Percentiles rank a stretch among this genome's conserved stretches.
Conservation (phyloP, 1,284 basidiomycete genomes). For the Coniferiporia sulphurascens region DNA sequence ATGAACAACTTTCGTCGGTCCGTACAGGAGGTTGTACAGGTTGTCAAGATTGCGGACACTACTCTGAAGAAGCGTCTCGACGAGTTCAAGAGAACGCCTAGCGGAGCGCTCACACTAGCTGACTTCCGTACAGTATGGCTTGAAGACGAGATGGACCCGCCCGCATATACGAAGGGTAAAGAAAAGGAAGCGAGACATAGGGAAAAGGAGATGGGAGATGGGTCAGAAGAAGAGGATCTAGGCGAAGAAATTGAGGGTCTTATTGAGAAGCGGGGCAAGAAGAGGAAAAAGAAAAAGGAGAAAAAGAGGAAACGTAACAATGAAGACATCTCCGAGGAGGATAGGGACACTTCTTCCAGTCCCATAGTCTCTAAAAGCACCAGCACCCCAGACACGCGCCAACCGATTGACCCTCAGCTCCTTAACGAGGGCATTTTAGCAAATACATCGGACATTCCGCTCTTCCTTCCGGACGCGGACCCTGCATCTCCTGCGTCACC, state of each 20-base stretch:
- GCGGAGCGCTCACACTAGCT: conserved; percentile 80
- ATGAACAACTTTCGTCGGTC: conserved; percentile 98
- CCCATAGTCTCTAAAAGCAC: conserved; percentile 15
- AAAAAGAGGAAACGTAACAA: conserved; percentile 37
- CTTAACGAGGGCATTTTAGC: conserved; percentile 44
- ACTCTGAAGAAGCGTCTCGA: conserved; percentile 93
- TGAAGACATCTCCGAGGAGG: conserved; percentile 32
- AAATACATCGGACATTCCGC: conserved; percentile 22
- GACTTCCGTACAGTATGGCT: conserved; percentile 93
- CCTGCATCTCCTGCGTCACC: neutral
- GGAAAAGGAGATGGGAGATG: conserved; percentile 31
- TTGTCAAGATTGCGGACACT: conserved; percentile 96
- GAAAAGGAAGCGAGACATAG: conserved; percentile 63
- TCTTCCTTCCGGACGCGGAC: conserved; percentile 24
- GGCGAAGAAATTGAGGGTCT: conserved; percentile 24
- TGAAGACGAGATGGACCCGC: conserved; percentile 88
- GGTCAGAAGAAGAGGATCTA: conserved; percentile 23
- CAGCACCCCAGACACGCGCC: conserved; percentile 20
- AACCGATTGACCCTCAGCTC: conserved; percentile 39
- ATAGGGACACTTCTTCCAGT: conserved; percentile 24
- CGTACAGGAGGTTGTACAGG: conserved; percentile 94
- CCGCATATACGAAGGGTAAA: conserved; percentile 76
- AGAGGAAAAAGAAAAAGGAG: conserved; percentile 23
- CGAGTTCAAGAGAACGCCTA: conserved; percentile 90
- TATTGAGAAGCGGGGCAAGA: conserved; percentile 26